phyloP scores from a whole-genome alignment of 2,329 filamentous ascomycete species.

The Chaetomiaceae sp. region DNA sequence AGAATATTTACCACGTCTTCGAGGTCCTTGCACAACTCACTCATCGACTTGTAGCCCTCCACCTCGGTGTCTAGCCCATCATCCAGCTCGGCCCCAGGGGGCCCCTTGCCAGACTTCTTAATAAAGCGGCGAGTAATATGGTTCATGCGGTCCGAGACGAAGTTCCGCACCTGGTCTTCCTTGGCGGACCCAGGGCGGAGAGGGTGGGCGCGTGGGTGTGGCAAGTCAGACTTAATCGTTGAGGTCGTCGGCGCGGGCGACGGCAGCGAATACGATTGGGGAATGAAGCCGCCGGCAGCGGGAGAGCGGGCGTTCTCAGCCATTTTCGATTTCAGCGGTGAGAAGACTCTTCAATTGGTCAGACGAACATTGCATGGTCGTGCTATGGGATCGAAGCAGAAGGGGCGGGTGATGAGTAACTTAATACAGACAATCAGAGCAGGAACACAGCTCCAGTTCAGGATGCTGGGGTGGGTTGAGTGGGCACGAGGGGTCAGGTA shows the following conservation, averaged over 20 bases:
- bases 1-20: conserved; percentile 72
- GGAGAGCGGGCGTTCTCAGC: conserved; percentile 6
- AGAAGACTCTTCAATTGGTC: not conserved
- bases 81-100: conserved; percentile 30
- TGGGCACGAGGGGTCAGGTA: too few species aligned
- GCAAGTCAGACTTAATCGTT: conserved; percentile 41
- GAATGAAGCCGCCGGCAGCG: conserved; percentile 46
- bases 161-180: conserved; percentile 56
- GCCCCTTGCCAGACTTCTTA: conserved; percentile 51
- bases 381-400: too few species aligned
- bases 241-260: conserved; percentile 53
- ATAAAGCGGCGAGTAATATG: conserved; percentile 55
- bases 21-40: conserved; percentile 68
- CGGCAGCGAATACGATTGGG: conserved; percentile 42
- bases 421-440: too few species aligned
- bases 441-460: not conserved
- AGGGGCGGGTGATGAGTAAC: too few species aligned
- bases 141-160: conserved; percentile 50
- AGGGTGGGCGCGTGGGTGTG: conserved; percentile 51
- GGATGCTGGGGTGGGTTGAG: not conserved
- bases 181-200: conserved; percentile 55
- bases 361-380: conserved; percentile 21
- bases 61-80: conserved; percentile 38
- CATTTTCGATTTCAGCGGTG: conserved; percentile 15
- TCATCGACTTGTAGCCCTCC: conserved; percentile 56